Evolutionary conservation across 768 basidiomycete genomes (phyloP).

Genomic region (Lentinus brumalis): DNA sequence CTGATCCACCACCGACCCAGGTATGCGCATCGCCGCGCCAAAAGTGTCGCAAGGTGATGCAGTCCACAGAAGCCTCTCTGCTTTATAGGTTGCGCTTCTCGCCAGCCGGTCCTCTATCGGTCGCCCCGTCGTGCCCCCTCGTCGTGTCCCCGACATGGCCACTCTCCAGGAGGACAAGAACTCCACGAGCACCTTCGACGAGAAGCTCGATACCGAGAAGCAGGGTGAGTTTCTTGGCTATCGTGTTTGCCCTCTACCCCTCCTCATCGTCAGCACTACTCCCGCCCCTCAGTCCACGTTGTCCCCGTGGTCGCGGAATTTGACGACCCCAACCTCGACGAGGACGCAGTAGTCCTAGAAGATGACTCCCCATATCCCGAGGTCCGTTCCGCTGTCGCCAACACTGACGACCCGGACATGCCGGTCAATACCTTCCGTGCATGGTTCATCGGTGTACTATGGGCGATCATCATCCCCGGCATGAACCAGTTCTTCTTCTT

Average conservation of each 20-base stretch:
- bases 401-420: conserved; percentile 49
- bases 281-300: neutral
- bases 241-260: neutral
- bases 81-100: neutral
- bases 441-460: conserved; percentile 42
- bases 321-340: conserved; percentile 40
- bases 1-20: neutral
- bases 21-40: neutral
- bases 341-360: conserved; percentile 31
- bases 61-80: neutral
- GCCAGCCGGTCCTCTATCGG: neutral
- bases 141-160: neutral
- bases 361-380: conserved; percentile 59
- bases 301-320: conserved; percentile 25
- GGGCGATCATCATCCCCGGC: conserved; percentile 64
- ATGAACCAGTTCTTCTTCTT: conserved; percentile 82
- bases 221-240: conserved; percentile 10
- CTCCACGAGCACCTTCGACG: conserved; percentile 21
- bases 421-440: conserved; percentile 38
- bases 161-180: conserved; percentile 15
- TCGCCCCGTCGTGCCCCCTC: conserved; percentile 7
- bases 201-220: conserved; percentile 28
- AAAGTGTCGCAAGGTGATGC: neutral
- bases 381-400: conserved; percentile 52
- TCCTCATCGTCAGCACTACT: neutral